Evolutionary conservation across 176 grass and related monocot species (phyloP).

Genomic region (Raddia guianensis): DNA sequence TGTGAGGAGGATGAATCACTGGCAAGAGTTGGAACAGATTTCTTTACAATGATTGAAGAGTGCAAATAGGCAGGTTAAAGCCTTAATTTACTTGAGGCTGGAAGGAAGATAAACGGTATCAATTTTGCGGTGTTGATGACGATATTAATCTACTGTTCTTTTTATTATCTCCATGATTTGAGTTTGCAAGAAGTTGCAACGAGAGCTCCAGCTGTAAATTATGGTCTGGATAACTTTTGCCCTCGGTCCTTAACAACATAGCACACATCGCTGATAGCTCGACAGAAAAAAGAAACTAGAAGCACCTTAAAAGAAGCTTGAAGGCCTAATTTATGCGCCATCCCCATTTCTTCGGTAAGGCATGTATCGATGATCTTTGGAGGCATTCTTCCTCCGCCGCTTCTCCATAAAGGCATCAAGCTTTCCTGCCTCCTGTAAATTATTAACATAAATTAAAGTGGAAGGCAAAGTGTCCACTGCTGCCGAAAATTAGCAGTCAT

Average conservation of each 20-base stretch:
- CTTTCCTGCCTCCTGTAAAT: conserved; percentile 74
- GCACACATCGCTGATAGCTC: not conserved
- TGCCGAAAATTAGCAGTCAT: not conserved
- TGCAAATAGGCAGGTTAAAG: not conserved
- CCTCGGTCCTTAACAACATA: not conserved
- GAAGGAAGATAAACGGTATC: no score
- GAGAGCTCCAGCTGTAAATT: not conserved
- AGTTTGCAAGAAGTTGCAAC: not conserved
- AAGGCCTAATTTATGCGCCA: conserved; percentile 34
- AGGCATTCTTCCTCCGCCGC: conserved; percentile 78
- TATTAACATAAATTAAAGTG: not conserved
- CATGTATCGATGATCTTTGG: conserved; percentile 96
- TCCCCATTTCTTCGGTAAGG: conserved; percentile 64
- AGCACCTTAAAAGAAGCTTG: not conserved
- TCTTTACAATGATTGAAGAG: not conserved
- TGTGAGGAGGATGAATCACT: not conserved
- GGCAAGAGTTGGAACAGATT: not conserved
- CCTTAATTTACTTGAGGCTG: no score
- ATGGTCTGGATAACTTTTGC: not conserved
- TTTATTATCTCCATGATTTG: not conserved
- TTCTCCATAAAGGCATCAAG: conserved; percentile 85
- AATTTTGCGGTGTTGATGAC: no score
- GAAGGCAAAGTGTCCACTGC: not conserved
- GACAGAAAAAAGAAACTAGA: not conserved
- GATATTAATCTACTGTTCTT: no score